Conservation (phyloP, 2,329 filamentous ascomycete genomes). For the Hypoxylon sp. region DNA sequence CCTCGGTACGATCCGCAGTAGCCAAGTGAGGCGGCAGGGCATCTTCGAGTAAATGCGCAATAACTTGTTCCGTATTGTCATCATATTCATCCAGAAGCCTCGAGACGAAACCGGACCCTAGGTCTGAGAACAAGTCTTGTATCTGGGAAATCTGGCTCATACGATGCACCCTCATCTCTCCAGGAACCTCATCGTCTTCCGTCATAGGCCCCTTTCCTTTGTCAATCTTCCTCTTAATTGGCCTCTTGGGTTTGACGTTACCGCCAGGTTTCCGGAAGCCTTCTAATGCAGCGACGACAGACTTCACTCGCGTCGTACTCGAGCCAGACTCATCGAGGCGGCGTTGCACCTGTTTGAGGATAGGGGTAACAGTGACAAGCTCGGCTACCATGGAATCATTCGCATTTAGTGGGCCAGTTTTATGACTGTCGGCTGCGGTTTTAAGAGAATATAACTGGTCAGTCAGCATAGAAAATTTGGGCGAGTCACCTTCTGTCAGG, state of each 20-base stretch:
- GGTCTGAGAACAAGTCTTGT: constrained; percentile 92
- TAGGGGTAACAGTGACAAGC: constrained; percentile 83
- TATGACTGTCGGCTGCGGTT: constrained; percentile 75
- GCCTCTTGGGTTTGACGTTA: constrained; percentile 65
- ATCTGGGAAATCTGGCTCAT: constrained; percentile 90
- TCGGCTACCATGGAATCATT: constrained; percentile 84
- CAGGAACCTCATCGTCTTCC: constrained; percentile 57
- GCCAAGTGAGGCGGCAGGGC: constrained; percentile 79
- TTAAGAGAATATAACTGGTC: constrained; percentile 90
- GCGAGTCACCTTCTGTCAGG: constrained; percentile 74
- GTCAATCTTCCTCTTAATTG: constrained; percentile 68
- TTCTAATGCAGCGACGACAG: constrained; percentile 72
- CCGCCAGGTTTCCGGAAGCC: constrained; percentile 70
- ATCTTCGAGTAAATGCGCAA: constrained; percentile 85
- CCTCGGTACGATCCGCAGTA: constrained; percentile 73
- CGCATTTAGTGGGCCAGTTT: constrained; percentile 66
- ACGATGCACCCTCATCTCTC: constrained; percentile 79
- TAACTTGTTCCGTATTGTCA: constrained; percentile 83
- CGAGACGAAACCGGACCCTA: constrained; percentile 86
- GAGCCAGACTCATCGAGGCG: constrained; percentile 65
- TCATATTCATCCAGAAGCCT: constrained; percentile 84
- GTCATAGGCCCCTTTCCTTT: constrained; percentile 73
- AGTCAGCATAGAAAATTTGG: constrained; percentile 80
- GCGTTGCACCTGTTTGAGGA: constrained; percentile 75
- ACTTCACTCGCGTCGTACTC: constrained; percentile 69